Evolutionary conservation across 164 flowering plant species (phyloP).

Genomic region (Vitis labrusca): DNA sequence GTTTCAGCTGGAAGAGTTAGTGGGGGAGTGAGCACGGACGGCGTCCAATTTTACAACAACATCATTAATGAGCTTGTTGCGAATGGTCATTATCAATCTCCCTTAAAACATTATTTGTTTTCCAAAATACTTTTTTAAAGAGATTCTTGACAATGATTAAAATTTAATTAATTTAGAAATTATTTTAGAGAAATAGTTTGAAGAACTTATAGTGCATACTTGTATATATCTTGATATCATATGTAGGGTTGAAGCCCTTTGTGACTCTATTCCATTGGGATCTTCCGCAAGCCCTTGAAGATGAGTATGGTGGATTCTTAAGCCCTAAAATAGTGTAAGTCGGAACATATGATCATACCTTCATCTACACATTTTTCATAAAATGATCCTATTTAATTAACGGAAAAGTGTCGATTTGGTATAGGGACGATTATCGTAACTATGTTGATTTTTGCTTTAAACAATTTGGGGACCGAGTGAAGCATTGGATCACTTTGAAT

Average conservation of each 20-base stretch:
- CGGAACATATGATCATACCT: not conserved
- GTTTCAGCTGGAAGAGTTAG: slow-evolving; percentile 25
- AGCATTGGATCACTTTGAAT: slow-evolving; percentile 30
- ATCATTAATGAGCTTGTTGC: slow-evolving; percentile 41
- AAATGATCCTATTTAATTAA: not conserved
- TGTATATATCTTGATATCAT: too few species aligned
- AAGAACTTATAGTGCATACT: too few species aligned
- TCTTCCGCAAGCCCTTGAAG: slow-evolving; percentile 46
- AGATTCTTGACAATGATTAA: too few species aligned
- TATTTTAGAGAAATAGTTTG: too few species aligned
- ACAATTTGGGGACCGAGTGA: slow-evolving; percentile 18
- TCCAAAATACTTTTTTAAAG: not conserved
- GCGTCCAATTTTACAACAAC: slow-evolving; percentile 43
- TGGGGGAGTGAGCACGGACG: slow-evolving; percentile 28
- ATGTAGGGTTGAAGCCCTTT: slow-evolving; percentile 33
- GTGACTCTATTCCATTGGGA: slow-evolving; percentile 44
- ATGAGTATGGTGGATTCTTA: slow-evolving; percentile 41
- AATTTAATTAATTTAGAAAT: too few species aligned
- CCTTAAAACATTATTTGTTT: too few species aligned
- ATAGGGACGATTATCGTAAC: too few species aligned
- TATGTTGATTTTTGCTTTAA: too few species aligned
- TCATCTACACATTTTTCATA: not conserved
- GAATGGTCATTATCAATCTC: slow-evolving; percentile 38
- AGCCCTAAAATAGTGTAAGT: slow-evolving; percentile 31
- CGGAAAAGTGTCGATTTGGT: too few species aligned